These are phyloP conservation scores for Cytospora chrysosperma DNA, from an alignment of 2,329 filamentous ascomycete species.

Conservation along the genomic window DNA sequence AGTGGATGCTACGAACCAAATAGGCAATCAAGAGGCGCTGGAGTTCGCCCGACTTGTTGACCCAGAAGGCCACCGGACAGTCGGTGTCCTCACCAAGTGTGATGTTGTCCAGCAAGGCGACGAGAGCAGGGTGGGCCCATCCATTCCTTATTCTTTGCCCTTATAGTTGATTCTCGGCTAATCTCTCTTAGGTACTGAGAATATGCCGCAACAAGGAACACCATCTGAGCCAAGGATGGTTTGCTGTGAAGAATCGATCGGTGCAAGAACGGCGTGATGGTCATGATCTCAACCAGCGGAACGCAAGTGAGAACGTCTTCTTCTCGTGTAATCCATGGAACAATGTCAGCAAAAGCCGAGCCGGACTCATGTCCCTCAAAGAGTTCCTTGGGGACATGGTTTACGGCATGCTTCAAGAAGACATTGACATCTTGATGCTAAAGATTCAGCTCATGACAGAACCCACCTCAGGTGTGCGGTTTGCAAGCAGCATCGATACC, in stretches of 20 bases:
- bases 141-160: neutral
- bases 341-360: neutral
- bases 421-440: slow-evolving; percentile 8
- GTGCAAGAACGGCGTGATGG: slow-evolving; percentile 22
- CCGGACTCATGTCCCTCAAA: slow-evolving; percentile 7
- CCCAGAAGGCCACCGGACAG: slow-evolving; percentile 24
- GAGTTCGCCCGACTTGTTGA: slow-evolving; percentile 12
- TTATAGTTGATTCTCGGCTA: too few relatives aligned
- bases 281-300: slow-evolving; percentile 26
- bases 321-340: neutral
- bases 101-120: slow-evolving; percentile 17
- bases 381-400: slow-evolving; percentile 9
- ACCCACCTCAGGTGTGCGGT: neutral
- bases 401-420: slow-evolving; percentile 10
- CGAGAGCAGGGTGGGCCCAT: slow-evolving; percentile 10
- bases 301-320: slow-evolving; percentile 26
- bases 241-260: slow-evolving; percentile 17
- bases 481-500: neutral
- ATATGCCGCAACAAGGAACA: slow-evolving; percentile 10
- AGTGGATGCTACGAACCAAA: slow-evolving; percentile 3
- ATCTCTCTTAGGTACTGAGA: neutral
- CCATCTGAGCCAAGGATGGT: slow-evolving; percentile 12
- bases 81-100: slow-evolving; percentile 21
- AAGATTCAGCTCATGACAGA: slow-evolving; percentile 12
- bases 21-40: slow-evolving; percentile 13